Evolutionary conservation across 176 grass and related monocot genomes (phyloP).

Genomic region (Raddia distichophylla): DNA sequence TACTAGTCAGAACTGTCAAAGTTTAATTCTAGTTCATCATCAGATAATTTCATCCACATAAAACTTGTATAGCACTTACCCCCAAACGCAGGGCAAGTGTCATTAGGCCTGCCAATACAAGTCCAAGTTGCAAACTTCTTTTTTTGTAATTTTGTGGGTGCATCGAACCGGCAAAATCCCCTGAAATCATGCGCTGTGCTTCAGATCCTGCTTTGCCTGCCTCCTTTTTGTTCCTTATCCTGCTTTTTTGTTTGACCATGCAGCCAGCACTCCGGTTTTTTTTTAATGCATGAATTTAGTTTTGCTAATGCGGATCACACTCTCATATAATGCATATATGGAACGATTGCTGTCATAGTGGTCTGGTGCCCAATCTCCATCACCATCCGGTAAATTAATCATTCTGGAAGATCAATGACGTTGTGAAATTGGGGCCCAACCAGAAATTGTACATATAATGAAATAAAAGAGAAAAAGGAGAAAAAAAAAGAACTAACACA

Average conservation of each 20-base stretch:
- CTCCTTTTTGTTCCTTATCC: neutral
- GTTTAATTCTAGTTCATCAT: too few species aligned
- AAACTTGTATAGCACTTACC: neutral
- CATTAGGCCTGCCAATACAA: slow-evolving; percentile 12
- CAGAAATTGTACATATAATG: neutral
- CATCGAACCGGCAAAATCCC: slow-evolving; percentile 42
- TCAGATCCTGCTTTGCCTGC: slow-evolving; percentile 2
- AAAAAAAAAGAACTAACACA: neutral
- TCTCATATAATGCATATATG: neutral
- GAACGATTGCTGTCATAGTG: neutral
- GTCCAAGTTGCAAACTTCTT: slow-evolving; percentile 15
- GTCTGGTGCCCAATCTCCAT: slow-evolving; percentile 10
- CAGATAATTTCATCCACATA: too few species aligned
- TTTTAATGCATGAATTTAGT: neutral
- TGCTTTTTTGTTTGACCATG: slow-evolving; percentile 27
- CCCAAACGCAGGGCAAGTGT: slow-evolving; percentile 11
- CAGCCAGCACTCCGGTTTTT: slow-evolving; percentile 6
- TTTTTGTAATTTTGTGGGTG: neutral
- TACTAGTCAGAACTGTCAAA: too few species aligned
- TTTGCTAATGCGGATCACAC: slow-evolving; percentile 12
- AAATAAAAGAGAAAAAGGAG: neutral
- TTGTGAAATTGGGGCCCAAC: neutral
- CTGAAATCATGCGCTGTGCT: slow-evolving; percentile 37
- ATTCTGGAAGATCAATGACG: neutral
- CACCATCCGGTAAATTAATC: neutral